phyloP scores from a whole-genome alignment of 2,329 filamentous ascomycete genomes.

The Penicillium expansum region DNA sequence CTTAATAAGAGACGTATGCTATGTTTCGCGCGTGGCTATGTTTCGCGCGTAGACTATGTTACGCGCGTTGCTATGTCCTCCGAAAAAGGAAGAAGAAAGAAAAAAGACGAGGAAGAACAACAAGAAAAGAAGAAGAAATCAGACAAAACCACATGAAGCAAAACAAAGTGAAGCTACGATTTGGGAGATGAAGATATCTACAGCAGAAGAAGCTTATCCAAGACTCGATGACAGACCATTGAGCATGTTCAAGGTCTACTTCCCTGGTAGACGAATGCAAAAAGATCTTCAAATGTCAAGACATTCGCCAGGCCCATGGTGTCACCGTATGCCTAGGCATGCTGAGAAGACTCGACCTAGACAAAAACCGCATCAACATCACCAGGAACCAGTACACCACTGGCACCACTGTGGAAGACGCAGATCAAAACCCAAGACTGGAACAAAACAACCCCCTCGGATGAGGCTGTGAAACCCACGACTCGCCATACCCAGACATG shows the following conservation, averaged over 20 bases:
- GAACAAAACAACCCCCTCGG: neutral
- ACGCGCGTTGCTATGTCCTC: neutral
- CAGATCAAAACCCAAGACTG: neutral
- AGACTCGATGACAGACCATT: neutral
- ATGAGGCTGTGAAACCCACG: neutral
- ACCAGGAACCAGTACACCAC: neutral
- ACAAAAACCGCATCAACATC: neutral
- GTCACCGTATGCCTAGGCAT: neutral
- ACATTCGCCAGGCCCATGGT: neutral
- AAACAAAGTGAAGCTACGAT: neutral
- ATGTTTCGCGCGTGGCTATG: neutral
- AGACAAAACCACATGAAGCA: neutral
- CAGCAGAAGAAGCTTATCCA: neutral
- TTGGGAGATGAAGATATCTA: neutral
- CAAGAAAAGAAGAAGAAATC: neutral
- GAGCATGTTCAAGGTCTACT: neutral
- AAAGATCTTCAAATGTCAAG: neutral
- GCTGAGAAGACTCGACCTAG: neutral
- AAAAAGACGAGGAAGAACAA: neutral
- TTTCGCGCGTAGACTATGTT: too few species aligned
- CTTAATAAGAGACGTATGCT: too few species aligned
- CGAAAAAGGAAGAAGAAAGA: too few species aligned
- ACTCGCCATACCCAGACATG: neutral
- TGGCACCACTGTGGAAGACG: neutral
- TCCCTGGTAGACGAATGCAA: neutral